Percentiles rank a stretch among this genome's conserved stretches.
Conservation (phyloP, 352 stramenopile species). For the Blastocystis sp. region DNA sequence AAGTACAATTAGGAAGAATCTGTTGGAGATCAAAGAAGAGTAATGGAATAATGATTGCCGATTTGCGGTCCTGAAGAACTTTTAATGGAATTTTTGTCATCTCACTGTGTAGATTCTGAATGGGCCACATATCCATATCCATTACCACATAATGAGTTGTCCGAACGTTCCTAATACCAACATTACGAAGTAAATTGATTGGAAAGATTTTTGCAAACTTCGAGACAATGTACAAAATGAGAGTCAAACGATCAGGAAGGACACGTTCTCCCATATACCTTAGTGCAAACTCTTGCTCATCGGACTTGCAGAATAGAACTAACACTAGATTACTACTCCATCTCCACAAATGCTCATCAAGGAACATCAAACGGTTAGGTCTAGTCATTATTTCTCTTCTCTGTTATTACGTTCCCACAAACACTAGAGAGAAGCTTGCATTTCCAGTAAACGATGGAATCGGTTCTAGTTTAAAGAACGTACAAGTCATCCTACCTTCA, state of each 20-base stretch:
- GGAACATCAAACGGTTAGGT: neutral
- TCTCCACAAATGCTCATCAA: neutral
- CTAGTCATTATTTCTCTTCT: neutral
- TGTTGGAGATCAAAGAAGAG: neutral
- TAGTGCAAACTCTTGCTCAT: neutral
- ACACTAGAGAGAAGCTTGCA: neutral
- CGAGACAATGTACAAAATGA: neutral
- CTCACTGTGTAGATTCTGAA: neutral
- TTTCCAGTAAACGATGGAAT: too few species aligned
- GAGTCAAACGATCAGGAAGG: neutral
- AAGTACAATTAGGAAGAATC: neutral
- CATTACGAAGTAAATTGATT: conserved; percentile 59
- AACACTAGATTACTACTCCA: neutral
- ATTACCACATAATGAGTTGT: conserved; percentile 61
- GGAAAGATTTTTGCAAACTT: neutral
- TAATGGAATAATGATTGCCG: conserved; percentile 9
- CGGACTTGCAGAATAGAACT: neutral
- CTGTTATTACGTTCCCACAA: neutral
- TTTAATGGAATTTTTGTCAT: neutral
- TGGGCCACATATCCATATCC: conserved; percentile 64
- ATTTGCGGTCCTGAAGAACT: neutral
- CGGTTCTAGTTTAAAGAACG: too few species aligned
- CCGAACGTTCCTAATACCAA: conserved; percentile 43
- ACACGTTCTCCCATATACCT: neutral
- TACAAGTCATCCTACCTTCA: too few species aligned